Evolutionary conservation across 2,329 filamentous ascomycete genomes (phyloP).

Genomic region (Pezicula neosporulosa): DNA sequence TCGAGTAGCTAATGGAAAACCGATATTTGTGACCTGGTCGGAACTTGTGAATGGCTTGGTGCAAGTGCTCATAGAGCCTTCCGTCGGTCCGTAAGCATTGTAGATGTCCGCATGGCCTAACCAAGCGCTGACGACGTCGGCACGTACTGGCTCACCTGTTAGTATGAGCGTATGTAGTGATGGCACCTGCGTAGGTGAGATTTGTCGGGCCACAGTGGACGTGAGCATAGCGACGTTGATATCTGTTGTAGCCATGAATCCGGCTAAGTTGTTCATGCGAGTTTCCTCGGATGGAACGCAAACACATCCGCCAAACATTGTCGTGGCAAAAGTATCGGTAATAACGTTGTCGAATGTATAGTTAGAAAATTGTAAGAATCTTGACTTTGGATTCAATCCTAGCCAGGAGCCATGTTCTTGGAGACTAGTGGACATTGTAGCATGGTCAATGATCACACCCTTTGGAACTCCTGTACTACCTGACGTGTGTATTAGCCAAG

Average conservation of each 20-base stretch:
- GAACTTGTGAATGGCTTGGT: neutral
- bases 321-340: neutral
- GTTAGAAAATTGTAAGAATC: conserved; percentile 1
- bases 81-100: conserved; percentile 34
- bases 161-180: conserved; percentile 33
- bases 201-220: conserved; percentile 9
- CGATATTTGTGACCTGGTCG: conserved; percentile 2
- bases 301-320: neutral
- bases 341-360: conserved; percentile 2
- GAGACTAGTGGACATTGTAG: neutral
- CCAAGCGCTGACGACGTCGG: conserved; percentile 28
- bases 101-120: conserved; percentile 25
- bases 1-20: neutral
- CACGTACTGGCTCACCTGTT: conserved; percentile 26
- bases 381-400: neutral
- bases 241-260: neutral
- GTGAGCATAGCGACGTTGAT: neutral
- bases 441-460: conserved; percentile 1
- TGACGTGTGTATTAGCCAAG: conserved; percentile 1
- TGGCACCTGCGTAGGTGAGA: conserved; percentile 18
- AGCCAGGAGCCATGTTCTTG: conserved; percentile 1
- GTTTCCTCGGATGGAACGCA: conserved; percentile 1
- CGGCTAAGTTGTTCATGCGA: neutral
- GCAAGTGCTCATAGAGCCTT: neutral
- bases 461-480: conserved; percentile 1